Conservation (phyloP, 108 stramenopile species). For the Skeletonema tropicum region DNA sequence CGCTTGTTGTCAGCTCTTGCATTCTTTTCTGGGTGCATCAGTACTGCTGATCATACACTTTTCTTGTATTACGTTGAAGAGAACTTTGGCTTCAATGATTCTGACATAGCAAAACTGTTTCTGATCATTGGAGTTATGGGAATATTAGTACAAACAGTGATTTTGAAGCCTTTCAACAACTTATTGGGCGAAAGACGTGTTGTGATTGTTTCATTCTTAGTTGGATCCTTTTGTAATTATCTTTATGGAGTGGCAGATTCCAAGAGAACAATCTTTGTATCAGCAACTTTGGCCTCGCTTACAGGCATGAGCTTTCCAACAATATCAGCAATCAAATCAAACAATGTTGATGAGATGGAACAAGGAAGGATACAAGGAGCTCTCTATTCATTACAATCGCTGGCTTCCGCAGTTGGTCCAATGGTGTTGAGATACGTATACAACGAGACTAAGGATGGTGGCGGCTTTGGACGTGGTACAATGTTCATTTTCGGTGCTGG, state of each 20-base stretch:
- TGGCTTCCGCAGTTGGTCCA: conserved; percentile 81
- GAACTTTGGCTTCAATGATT: conserved; percentile 60
- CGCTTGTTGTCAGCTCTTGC: conserved; percentile 73
- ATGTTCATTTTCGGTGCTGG: conserved; percentile 76
- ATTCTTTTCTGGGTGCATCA: conserved; percentile 77
- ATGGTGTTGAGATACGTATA: conserved; percentile 64
- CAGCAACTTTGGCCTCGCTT: conserved; percentile 56
- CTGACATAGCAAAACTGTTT: conserved; percentile 74
- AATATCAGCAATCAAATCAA: conserved; percentile 85
- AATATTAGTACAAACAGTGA: conserved; percentile 68
- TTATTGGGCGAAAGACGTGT: conserved; percentile 71
- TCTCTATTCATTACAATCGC: conserved; percentile 72
- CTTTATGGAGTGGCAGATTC: conserved; percentile 71
- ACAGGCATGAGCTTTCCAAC: conserved; percentile 82
- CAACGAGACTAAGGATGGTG: conserved; percentile 52
- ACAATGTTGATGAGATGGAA: conserved; percentile 77
- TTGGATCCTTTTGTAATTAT: conserved; percentile 57
- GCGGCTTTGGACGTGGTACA: conserved; percentile 66
- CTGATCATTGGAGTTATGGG: conserved; percentile 71
- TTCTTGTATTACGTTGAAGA: conserved; percentile 86
- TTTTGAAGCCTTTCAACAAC: conserved; percentile 78
- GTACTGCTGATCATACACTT: conserved; percentile 70
- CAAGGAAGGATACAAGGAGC: conserved; percentile 91
- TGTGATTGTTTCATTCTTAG: conserved; percentile 60
- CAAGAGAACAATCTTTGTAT: conserved; percentile 68